A percentile compares a stretch with the other conserved stretches of the same genome.
phyloP scores from a whole-genome alignment of 352 stramenopile genomes.

The Phytophthora pseudosyringae region DNA sequence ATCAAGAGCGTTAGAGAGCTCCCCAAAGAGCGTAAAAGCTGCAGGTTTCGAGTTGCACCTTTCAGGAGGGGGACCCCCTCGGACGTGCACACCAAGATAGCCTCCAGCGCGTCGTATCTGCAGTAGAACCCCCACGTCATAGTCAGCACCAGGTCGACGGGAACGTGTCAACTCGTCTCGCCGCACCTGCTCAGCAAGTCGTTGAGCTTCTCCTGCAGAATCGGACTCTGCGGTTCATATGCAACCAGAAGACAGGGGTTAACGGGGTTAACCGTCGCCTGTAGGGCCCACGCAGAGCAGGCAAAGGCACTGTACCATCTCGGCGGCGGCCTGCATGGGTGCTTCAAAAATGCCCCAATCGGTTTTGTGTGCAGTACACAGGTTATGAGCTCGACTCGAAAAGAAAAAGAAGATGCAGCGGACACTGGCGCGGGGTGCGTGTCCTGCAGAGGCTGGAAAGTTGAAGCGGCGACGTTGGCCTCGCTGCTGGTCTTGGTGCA shows the following conservation, averaged over 20 bases:
- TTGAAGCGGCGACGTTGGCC: no score
- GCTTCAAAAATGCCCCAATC: background rate
- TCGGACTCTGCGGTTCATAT: slow-evolving; percentile 46
- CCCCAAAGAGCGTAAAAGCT: background rate
- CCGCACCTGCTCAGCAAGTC: slow-evolving; percentile 57
- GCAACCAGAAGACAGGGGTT: background rate
- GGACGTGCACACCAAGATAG: slow-evolving; percentile 81
- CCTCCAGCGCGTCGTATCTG: slow-evolving; percentile 79
- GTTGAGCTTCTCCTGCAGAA: slow-evolving; percentile 71
- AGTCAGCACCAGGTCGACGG: background rate
- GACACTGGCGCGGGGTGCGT: no score
- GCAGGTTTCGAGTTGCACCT: slow-evolving; percentile 35
- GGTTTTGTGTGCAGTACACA: slow-evolving; percentile 5
- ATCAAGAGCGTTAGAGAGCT: slow-evolving; percentile 9
- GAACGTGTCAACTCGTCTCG: background rate
- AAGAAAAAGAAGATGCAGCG: no score
- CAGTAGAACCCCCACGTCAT: slow-evolving; percentile 1
- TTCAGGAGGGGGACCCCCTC: slow-evolving; percentile 80
- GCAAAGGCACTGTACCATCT: slow-evolving; percentile 29
- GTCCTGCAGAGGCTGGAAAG: no score
- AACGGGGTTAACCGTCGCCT: background rate
- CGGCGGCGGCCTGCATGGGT: slow-evolving; percentile 38
- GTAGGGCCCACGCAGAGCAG: background rate
- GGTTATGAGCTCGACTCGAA: background rate
- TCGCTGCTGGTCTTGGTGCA: no score